Evolutionary conservation across 306 rosid genomes (phyloP), one percentile per base, ranked within the genome.

Genomic region (Cotoneaster glaucophyllus): DNA sequence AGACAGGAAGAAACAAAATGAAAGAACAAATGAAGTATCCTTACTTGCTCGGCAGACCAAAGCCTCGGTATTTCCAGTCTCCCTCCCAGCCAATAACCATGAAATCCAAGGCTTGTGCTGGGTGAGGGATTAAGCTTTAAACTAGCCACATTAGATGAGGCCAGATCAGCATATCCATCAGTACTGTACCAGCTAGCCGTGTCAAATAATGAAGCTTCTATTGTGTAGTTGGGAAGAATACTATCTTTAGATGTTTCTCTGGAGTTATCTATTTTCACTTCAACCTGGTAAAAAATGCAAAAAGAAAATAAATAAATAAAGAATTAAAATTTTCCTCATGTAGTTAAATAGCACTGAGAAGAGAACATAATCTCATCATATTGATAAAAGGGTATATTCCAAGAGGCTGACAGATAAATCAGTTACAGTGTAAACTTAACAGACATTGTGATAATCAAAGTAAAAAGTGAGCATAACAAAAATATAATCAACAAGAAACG

Each of bases 31-130:
- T 19, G 37, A 34, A 80, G 63, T 22, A 74, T 74, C 71, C 90
- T 81, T 69, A 94, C 98, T 67, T 92, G 85, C 90, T 92, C 97
- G 29, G 98, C 96, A 70, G 98, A 94, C 98, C 98, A 92, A 80
- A 90, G 93, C 85, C 81, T 92, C 59, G 98, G 96, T 58, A 74
- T 79, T 56, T 82, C 87, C 48, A 94, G 72, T 87, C 84, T 88
- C 80, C 96, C 98, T 56, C 21, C 80, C 22, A 94, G 89, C 74
- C 71, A 76, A 78, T 85, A 94, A 76, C 91, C 96, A 75, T 77
- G 91, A 79, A 91, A 91, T 65, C 97, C 96, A 48, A 81, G 80
- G 8, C 67, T 74, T 7, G 84, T 34, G 13, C 62, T 74, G 9
- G 89, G 65, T 11, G 73, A 80, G 64, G 83, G 81, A 82, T 78